Base-by-base conservation (phyloP, 78 protist species). In the Dictyostelium capitatum region DNA sequence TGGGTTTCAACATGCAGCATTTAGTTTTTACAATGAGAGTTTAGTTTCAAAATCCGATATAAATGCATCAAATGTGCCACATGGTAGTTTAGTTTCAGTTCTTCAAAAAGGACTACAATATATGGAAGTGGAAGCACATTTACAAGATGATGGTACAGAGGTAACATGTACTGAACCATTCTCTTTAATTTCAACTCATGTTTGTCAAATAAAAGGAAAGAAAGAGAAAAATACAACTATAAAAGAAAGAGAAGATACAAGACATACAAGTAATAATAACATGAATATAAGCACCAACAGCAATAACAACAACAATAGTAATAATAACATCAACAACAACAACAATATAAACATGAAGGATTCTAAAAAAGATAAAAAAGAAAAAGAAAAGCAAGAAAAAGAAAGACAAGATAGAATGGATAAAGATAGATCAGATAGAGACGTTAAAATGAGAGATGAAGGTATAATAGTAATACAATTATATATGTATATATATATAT, bases 61-160 rank as follows among this genome's bases (percentile, higher is more conserved):
- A 37, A 89, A 79, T 48, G 85, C 90, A 32, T 46, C 85, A 1
- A 96, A 89, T 14, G 96, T 98, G 14, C 98, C 99, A 10, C 96
- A 98, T 6, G 99, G 99, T 20, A 82, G 95, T 6, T 89, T 98
- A 28, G 65, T 98, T 30, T 85, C 98, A 17, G 65, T 97, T 6
- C 43, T 98, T 11, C 99, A 98, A 78, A 98, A 97, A 80, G 99
- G 99, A 1, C 46, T 98, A 20, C 98, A 92, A 59, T 98, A 98
- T 69, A n/a, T 51, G n/a, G 98, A 98, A n/a, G 95, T 98, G 2
- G 99, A 98, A 78, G 82, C 97, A 14, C 97, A 97, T 62, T 17
- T 97, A 4, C 92, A 57, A 59, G 90, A 96, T 28, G 97, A 95
- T 59, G 98, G 98, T 12, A 79, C 95, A 0, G 97, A 95, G 28